Evolutionary conservation across 805 yeast genomes (phyloP), one percentile per base, ranked within the genome.

Genomic region (Tetrapisispora nanseiensis): DNA sequence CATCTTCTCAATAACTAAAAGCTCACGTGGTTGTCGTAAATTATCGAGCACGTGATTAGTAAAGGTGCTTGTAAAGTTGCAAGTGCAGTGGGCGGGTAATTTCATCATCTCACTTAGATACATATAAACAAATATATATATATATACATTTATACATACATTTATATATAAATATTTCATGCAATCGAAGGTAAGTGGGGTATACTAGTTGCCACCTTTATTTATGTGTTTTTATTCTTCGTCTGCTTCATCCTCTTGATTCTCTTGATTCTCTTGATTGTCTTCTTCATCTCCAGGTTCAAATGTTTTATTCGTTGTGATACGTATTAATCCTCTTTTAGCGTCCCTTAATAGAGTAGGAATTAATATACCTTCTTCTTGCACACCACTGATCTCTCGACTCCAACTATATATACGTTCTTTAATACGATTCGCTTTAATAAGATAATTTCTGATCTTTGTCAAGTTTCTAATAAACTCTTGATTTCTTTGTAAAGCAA

Each of bases 401-500:
- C 92, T 84, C 97, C 97, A 90, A 50, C 76, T 74, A 48, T 70
- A 73, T 36, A 92, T 73, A 49, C 78, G 76, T 35, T 74, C 74
- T 51, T 85, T 80, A 50, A 83, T 71, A 46, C 90, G 68, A 51
- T 83, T 85, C 0, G 95, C 90, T 52, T 84, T 74, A 28, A 83
- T 77, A 22, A 90, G 66, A 1, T 87, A 94, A 52, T 72, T 72
- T 51, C 97, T 72, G 29, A 92, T 72, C 28, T 70, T 75, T n/a
- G 76, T 69, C 54, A 92, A 66, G 46, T 87, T 83, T 53, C 90
- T 72, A 40, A 87, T 80, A 57, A 82, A 90, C 61, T 92, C 97
- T 56, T 86, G 87, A 45, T 80, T 76, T 47, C 90, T 77, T 61
- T 89, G 95, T 35, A 86, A 68, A 0, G 82, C 82, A 35, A 81